Conservation (phyloP, 306 rosid genomes). For the Astragalus glycyphyllos region DNA sequence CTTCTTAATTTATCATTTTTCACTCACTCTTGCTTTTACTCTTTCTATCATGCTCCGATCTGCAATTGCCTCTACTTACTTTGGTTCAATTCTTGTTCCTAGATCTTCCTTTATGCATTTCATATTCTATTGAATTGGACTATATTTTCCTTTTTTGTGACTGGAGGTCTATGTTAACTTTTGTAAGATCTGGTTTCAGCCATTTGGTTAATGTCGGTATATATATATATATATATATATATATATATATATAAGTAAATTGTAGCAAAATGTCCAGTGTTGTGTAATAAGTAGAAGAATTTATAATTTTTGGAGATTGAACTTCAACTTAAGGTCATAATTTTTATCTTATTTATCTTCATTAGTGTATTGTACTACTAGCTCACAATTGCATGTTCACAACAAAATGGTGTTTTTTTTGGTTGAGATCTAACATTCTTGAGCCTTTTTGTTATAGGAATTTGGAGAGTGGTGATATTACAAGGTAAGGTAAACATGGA, state of each 20-base stretch:
- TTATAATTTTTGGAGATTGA: constrained; percentile 6
- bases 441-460: constrained; percentile 58
- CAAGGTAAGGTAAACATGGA: too few relatives aligned
- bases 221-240: too few relatives aligned
- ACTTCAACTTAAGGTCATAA: constrained; percentile 3
- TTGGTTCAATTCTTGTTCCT: constrained; percentile 10
- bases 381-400: neutral
- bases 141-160: neutral
- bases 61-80: constrained; percentile 43
- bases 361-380: constrained; percentile 17
- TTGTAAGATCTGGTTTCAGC: constrained; percentile 62
- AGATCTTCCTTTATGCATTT: constrained; percentile 44
- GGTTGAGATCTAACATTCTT: constrained; percentile 46
- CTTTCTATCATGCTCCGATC: constrained; percentile 2
- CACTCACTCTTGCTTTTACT: too few relatives aligned
- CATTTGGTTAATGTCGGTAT: too few relatives aligned
- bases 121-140: neutral
- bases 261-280: constrained; percentile 18
- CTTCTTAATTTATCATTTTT: constrained; percentile 9
- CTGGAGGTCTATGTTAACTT: constrained; percentile 1
- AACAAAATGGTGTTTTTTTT: neutral
- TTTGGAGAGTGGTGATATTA: constrained; percentile 53
- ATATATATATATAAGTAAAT: too few relatives aligned
- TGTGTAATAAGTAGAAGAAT: constrained; percentile 22
- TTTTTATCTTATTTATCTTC: constrained; percentile 31